Evolutionary conservation across 1,284 basidiomycete species (phyloP), one percentile per base, ranked within the genome.

Genomic region (Ustilago nuda): DNA sequence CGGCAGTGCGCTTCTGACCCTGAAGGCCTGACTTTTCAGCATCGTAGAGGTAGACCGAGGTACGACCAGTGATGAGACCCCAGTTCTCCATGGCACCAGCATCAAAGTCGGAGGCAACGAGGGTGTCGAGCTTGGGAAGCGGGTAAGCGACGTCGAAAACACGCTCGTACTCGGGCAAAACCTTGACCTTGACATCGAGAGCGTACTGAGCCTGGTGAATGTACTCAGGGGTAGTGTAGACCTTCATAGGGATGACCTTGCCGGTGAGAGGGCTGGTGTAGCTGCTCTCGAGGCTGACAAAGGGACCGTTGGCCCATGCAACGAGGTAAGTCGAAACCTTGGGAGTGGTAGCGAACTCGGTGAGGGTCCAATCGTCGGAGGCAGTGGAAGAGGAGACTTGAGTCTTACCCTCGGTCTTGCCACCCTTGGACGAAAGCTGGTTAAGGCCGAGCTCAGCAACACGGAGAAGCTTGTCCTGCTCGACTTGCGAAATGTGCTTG

Each of bases 1-100:
- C 87, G 1, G 93, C 93, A 48, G 97, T 91, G 32, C 89, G 88
- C 87, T 95, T 94, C 89, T 92, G 93, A 58, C 91, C 92, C 17
- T 88, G 87, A 37, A 95, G 87, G 77, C 94, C 92, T 11, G 90
- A 90, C 79, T 91, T 92, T 78, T 92, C 88, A 11, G 91, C 91
- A 85, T 98, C 93, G 80, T 94, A 89, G 53, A 98, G 88, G 86
- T 94, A 93, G 2, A 92, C 92, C 48, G 89, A 91, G 2, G 94
- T 95, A 56, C 95, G 89, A 32, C 94, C 95, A 9, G 93, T 97
- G 84, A 98, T 97, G 66, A 98, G 88, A 65, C 95, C 82, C 76
- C 87, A 82, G 86, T 97, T 97, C 88, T 98, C 94, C 94, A 95
- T 96, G 3, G 94, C 94, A 59, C 93, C 94, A 37, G 92, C 92